phyloP scores from a whole-genome alignment of 768 basidiomycete species.

The Auricularia cornea region DNA sequence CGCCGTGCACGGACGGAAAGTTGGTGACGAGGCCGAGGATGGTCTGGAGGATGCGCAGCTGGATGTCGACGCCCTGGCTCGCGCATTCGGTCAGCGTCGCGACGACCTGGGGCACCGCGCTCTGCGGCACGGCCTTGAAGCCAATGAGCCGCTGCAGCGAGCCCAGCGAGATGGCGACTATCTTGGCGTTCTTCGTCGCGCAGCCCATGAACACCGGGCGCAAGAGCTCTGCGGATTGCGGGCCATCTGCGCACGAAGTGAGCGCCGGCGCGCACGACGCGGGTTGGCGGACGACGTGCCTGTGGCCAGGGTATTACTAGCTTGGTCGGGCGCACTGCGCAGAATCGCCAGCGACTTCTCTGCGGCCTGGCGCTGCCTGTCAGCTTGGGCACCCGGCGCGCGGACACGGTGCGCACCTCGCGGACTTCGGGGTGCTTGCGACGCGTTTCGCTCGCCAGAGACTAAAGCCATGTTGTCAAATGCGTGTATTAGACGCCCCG shows the following conservation, averaged over 20 bases:
- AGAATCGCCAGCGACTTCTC: conserved; percentile 81
- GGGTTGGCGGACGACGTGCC: conserved; percentile 38
- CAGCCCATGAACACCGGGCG: conserved; percentile 91
- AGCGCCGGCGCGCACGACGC: background rate
- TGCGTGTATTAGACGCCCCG: background rate
- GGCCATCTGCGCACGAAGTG: conserved; percentile 54
- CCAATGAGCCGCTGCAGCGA: conserved; percentile 86
- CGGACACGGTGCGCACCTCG: conserved; percentile 48
- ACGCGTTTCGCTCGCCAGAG: conserved; percentile 80
- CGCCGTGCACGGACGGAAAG: conserved; percentile 73
- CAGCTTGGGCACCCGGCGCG: conserved; percentile 1
- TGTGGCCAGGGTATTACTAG: conserved; percentile 50
- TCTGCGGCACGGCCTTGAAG: conserved; percentile 75
- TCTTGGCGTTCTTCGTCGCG: conserved; percentile 87
- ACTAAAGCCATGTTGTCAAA: conserved; percentile 31
- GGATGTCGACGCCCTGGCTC: conserved; percentile 94
- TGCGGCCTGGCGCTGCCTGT: conserved; percentile 48
- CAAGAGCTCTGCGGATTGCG: conserved; percentile 73
- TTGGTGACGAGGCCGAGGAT: conserved; percentile 86
- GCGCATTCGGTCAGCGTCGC: conserved; percentile 80
- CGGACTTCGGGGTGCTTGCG: conserved; percentile 89
- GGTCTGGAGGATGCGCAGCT: conserved; percentile 87
- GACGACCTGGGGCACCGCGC: conserved; percentile 70
- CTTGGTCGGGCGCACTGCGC: conserved; percentile 74
- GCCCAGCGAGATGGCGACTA: conserved; percentile 84